Evolutionary conservation across 768 basidiomycete genomes (phyloP), one percentile per base, ranked within the genome.

Genomic region (Russula ochroleuca): DNA sequence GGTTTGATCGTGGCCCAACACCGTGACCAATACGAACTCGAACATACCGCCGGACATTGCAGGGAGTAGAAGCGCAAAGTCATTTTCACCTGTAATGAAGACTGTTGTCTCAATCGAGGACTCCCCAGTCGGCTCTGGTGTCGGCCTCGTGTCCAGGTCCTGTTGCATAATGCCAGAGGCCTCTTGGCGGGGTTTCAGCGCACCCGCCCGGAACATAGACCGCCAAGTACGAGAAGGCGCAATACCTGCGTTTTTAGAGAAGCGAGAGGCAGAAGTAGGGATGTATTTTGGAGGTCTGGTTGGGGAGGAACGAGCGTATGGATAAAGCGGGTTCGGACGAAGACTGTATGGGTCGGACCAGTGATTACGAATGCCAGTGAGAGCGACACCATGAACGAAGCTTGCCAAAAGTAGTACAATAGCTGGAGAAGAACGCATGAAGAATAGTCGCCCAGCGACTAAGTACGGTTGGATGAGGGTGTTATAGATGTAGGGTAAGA

Each of bases 101-200:
- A 79, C 74, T 0, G 77, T 80, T 6, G 76, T 78, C 28, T 69
- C 64, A 7, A 66, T 8, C 0, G 74, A 75, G 1, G 75, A 60
- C 0, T 65, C 60, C 1, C 76, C 78, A 1, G 78, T 79, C 3
- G 79, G 78, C 50, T 73, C 71, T 3, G 78, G 78, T 2, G 78
- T 79, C 0, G 79, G 79, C 8, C 69, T 54, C 5, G 65, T 54
- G 56, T 74, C 69, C 40, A 62, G 43, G 53, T 52, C 52, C 37
- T 40, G 66, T 38, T 59, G 31, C 14, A 28, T 33, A 14, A 54
- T 38, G 37, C 6, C 25, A 47, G 54, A 33, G 15, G 54, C 31
- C 3, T 59, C 54, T 38, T 52, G 54, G 17, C 49, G 59, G 15
- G 35, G 56, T 28, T n/a, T 47, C 14, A 54, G 31, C 6, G 8